Evolutionary conservation across 768 basidiomycete genomes (phyloP), one percentile per base, ranked within the genome.

Genomic region (Collybiopsis confluens): DNA sequence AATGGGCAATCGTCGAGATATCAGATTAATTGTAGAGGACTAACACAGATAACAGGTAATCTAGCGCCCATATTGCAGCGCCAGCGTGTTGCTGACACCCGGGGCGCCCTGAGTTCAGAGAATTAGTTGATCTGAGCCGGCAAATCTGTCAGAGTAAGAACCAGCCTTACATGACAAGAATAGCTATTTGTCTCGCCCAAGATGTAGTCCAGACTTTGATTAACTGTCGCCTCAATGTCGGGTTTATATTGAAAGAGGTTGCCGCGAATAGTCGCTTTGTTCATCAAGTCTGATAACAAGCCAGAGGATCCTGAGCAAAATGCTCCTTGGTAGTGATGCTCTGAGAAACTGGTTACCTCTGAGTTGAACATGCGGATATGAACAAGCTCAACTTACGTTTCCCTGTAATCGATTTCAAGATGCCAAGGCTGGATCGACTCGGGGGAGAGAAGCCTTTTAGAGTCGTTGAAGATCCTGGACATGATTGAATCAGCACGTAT

Each of bases 181-280:
- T 73, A 73, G 59, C 80, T 81, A 56, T 83, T 83, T 1, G 79
- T 83, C 61, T 83, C 81, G n/a, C 85, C 87, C 0, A 88, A 66
- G n/a, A 88, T 72, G 59, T 84, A 88, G 20, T 74, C 67, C 9
- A 87, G 67, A 3, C 78, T 76, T 3, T 69, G 63, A 13, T 62
- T 70, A 23, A 69, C 64, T 1, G 79, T 75, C 4, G 78, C 82
- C 5, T 65, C 60, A 44, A 87, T 80, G 62, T 88, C 85, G 1
- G 79, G 70, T 23, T 60, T 60, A 56, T 77, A 85, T 13, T 58
- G 38, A 1, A 77, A 70, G 30, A 88, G 64, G 60, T 88, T 89
- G 35, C 79, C 67, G 59, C 85, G 71, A 27, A 81, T 73, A 42
- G 74, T 74, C 5, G 70, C 62, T 60, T 88, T 88, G 33, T 76